These are phyloP conservation scores for Sporothrix humicola DNA, from an alignment of 2,329 filamentous ascomycete genomes.

Conservation along the genomic window DNA sequence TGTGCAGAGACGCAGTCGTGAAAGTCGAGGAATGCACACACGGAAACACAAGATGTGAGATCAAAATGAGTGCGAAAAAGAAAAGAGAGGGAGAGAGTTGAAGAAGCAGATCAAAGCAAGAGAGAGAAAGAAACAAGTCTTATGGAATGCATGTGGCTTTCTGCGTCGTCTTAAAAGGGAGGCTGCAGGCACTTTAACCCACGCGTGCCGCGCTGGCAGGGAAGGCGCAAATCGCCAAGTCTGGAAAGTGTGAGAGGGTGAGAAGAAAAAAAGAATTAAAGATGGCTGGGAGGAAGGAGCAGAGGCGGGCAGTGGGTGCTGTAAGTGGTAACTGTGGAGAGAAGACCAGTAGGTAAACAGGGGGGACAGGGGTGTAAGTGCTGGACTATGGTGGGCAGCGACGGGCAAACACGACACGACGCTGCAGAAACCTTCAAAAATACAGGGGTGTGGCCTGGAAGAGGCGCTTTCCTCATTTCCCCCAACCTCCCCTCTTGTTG, in stretches of 20 bases:
- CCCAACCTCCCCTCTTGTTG: constrained; percentile 31
- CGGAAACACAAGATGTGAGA: constrained; percentile 19
- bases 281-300: constrained; percentile 30
- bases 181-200: constrained; percentile 28
- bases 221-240: constrained; percentile 25
- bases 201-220: constrained; percentile 18
- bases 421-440: constrained; percentile 6
- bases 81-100: constrained; percentile 1
- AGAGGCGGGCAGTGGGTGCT: constrained; percentile 17
- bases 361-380: neutral
- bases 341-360: constrained; percentile 18
- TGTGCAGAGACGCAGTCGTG: neutral
- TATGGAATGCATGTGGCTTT: constrained; percentile 27
- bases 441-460: constrained; percentile 27
- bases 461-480: constrained; percentile 28
- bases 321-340: constrained; percentile 24
- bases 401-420: neutral
- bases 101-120: constrained; percentile 22
- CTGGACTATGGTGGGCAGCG: neutral
- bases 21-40: neutral
- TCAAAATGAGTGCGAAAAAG: neutral
- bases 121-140: neutral
- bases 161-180: constrained; percentile 31
- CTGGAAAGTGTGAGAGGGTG: constrained; percentile 7
- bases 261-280: constrained; percentile 20